phyloP scores from a whole-genome alignment of 2,329 filamentous ascomycete species.

The Cryphonectria radicalis region DNA sequence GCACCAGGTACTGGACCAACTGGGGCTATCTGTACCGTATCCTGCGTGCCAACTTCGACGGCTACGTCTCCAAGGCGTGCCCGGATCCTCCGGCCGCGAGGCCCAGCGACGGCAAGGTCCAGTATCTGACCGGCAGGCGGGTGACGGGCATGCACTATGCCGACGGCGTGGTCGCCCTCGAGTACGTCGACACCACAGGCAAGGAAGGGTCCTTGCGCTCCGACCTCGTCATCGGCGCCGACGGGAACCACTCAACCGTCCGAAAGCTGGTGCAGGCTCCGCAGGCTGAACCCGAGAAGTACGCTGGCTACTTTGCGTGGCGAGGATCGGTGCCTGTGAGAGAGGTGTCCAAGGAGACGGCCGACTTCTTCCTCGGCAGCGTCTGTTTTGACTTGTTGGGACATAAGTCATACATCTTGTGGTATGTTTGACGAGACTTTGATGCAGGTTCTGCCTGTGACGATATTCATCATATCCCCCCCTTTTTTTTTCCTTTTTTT shows the following conservation, averaged over 20 bases:
- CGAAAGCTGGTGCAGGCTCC: conserved; percentile 34
- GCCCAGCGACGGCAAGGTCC: conserved; percentile 31
- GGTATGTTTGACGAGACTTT: conserved; percentile 24
- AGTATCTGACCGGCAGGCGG: conserved; percentile 33
- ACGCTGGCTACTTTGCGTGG: conserved; percentile 38
- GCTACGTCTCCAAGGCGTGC: conserved; percentile 34
- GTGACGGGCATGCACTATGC: conserved; percentile 32
- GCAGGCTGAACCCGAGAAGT: conserved; percentile 25
- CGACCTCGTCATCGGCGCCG: conserved; percentile 40
- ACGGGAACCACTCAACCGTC: conserved; percentile 40
- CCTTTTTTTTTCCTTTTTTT: background rate
- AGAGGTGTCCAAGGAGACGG: conserved; percentile 31
- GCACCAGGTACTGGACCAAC: conserved; percentile 42
- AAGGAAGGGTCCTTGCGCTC: conserved; percentile 38
- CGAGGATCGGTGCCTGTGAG: conserved; percentile 34
- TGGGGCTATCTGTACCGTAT: conserved; percentile 47
- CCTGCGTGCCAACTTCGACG: conserved; percentile 47
- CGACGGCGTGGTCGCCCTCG: conserved; percentile 29
- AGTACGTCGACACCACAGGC: conserved; percentile 34
- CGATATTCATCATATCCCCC: background rate
- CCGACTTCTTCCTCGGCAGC: conserved; percentile 31
- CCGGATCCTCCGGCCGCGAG: conserved; percentile 31
- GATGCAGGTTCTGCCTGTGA: background rate
- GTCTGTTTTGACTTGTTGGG: conserved; percentile 28
- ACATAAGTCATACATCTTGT: conserved; percentile 32